Conservation (phyloP, 2,329 filamentous ascomycete genomes). For the Botrytis paeoniae region DNA sequence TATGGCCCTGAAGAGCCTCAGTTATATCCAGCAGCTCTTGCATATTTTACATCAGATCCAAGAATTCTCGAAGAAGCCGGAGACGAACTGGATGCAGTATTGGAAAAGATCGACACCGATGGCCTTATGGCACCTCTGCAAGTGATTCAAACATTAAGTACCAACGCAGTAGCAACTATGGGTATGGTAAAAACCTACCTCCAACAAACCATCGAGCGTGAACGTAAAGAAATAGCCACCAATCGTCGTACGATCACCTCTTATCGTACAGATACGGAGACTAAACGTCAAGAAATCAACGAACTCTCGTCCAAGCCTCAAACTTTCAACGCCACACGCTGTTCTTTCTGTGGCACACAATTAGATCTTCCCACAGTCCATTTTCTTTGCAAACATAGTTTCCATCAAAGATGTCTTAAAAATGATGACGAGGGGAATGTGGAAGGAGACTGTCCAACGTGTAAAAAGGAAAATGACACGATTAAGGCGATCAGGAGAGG, state of each 20-base stretch:
- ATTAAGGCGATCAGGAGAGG: conserved; percentile 82
- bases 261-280: conserved; percentile 78
- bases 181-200: conserved; percentile 95
- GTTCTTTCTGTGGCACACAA: conserved; percentile 68
- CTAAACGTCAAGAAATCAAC: conserved; percentile 73
- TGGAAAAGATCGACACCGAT: conserved; percentile 84
- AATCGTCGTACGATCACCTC: conserved; percentile 81
- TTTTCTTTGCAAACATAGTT: conserved; percentile 95
- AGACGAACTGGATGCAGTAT: conserved; percentile 74
- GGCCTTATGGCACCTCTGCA: conserved; percentile 93
- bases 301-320: conserved; percentile 76
- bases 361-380: conserved; percentile 90
- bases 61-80: conserved; percentile 82
- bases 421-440: conserved; percentile 50
- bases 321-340: conserved; percentile 87
- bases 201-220: conserved; percentile 80
- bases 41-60: conserved; percentile 87
- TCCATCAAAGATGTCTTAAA: conserved; percentile 81
- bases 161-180: conserved; percentile 86
- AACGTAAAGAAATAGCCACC: conserved; percentile 76
- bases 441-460: conserved; percentile 79
- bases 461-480: conserved; percentile 78
- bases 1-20: conserved; percentile 90
- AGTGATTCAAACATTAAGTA: conserved; percentile 86
- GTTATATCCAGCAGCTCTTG: conserved; percentile 85